A percentile compares a stretch with the other conserved stretches of the same genome.
Evolutionary conservation across 2,329 filamentous ascomycete genomes (phyloP).

Genomic region (Apiospora hydei): DNA sequence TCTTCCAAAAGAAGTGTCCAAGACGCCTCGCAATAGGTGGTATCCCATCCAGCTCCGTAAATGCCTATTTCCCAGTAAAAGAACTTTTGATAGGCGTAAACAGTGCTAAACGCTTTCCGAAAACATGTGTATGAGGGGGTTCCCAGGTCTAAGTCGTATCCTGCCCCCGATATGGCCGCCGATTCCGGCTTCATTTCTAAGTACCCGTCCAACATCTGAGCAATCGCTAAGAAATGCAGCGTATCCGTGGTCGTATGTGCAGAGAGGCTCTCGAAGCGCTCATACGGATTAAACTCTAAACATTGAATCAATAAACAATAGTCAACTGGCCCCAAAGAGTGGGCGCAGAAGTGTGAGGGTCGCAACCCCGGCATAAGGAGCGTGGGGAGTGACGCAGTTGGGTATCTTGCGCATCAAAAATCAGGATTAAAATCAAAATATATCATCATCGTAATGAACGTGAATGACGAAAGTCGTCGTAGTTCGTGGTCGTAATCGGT

Average conservation of each 20-base stretch:
- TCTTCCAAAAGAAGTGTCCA: neutral
- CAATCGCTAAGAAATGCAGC: conserved; percentile 21
- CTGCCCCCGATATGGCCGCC: neutral
- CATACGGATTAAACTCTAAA: conserved; percentile 23
- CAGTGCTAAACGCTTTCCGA: conserved; percentile 4
- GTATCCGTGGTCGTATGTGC: conserved; percentile 20
- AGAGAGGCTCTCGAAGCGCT: neutral
- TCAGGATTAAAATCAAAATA: conserved; percentile 24
- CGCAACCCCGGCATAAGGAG: conserved; percentile 14
- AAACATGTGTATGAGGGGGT: conserved; percentile 14
- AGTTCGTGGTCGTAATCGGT: conserved; percentile 18
- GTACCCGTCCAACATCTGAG: conserved; percentile 23
- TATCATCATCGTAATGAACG: conserved; percentile 23
- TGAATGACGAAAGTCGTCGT: conserved; percentile 20
- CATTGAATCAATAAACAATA: conserved; percentile 27
- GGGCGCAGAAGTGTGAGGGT: conserved; percentile 9
- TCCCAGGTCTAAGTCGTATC: conserved; percentile 19
- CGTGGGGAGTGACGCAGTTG: conserved; percentile 22
- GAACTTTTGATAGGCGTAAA: neutral
- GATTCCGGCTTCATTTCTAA: conserved; percentile 17
- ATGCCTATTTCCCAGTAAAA: conserved; percentile 13
- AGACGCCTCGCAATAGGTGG: conserved; percentile 6
- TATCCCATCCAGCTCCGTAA: conserved; percentile 16
- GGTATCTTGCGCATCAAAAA: conserved; percentile 26
- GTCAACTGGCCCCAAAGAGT: conserved; percentile 7